Conservation (phyloP, 345 rosid species). For the Sonneratia caseolaris region DNA sequence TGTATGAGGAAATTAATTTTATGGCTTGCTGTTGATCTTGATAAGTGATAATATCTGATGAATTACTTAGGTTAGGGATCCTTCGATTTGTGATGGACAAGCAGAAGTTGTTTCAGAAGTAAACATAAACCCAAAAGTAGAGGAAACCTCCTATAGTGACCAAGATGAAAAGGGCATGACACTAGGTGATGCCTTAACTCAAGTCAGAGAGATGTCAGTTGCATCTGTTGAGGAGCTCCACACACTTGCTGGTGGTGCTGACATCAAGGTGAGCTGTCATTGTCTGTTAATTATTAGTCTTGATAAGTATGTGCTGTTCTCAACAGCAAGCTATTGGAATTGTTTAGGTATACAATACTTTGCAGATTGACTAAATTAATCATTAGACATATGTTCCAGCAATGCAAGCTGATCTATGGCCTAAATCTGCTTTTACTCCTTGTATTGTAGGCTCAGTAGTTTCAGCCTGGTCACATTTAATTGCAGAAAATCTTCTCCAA, state of each 20-base stretch:
- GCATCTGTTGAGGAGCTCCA: constrained; percentile 97
- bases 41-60: neutral
- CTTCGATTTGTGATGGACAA: constrained; percentile 37
- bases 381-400: neutral
- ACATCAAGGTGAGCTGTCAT: constrained; percentile 62
- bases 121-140: constrained; percentile 32
- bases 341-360: neutral
- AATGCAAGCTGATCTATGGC: neutral
- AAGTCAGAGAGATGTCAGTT: constrained; percentile 58
- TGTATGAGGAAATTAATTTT: neutral
- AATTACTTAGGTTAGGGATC: constrained; percentile 39
- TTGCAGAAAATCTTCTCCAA: neutral
- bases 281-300: neutral
- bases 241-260: constrained; percentile 93
- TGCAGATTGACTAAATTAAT: neutral
- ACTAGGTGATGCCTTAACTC: constrained; percentile 73
- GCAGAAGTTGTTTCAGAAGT: constrained; percentile 42
- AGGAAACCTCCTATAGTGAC: constrained; percentile 40
- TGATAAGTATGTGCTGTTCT: neutral
- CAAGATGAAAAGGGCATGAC: constrained; percentile 62
- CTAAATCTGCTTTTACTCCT: neutral
- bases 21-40: neutral
- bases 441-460: neutral
- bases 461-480: neutral
- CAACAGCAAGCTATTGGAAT: neutral